These are phyloP conservation scores for Simmondsia chinensis DNA, from an alignment of 148 eudicot species.

Conservation along the genomic window DNA sequence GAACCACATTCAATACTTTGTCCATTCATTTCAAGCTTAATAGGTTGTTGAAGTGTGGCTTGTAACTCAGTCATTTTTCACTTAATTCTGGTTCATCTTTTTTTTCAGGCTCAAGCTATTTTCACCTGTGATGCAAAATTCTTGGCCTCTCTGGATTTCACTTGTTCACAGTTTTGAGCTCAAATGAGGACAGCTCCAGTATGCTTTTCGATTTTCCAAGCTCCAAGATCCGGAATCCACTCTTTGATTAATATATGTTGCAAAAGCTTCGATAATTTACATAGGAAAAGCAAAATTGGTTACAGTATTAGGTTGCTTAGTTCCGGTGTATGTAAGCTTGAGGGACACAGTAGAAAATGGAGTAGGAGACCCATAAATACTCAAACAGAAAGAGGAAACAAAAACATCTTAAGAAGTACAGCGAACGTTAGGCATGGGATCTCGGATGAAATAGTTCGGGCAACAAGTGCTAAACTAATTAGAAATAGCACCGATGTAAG, in stretches of 20 bases:
- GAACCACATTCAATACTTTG: neutral
- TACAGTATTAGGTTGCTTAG: slow-evolving; percentile 28
- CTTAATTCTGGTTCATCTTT: neutral
- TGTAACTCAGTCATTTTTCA: neutral
- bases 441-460: slow-evolving; percentile 18
- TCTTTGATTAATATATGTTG: slow-evolving; percentile 50
- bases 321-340: slow-evolving; percentile 28
- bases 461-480: slow-evolving; percentile 16
- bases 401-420: slow-evolving; percentile 27
- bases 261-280: slow-evolving; percentile 21
- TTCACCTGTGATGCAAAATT: slow-evolving; percentile 15
- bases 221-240: slow-evolving; percentile 47
- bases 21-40: neutral
- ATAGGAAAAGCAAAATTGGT: slow-evolving; percentile 20
- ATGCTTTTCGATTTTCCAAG: slow-evolving; percentile 56
- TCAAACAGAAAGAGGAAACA: slow-evolving; percentile 29
- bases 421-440: slow-evolving; percentile 33
- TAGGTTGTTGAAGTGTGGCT: neutral
- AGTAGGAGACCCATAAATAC: slow-evolving; percentile 40
- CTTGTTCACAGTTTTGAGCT: slow-evolving; percentile 10
- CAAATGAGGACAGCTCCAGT: slow-evolving; percentile 57
- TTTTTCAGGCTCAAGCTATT: slow-evolving; percentile 15
- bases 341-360: slow-evolving; percentile 45
- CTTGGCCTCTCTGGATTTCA: slow-evolving; percentile 12
- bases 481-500: slow-evolving; percentile 21